Evolutionary conservation across 2,329 filamentous ascomycete genomes (phyloP).

Genomic region (Trichoderma sp.): DNA sequence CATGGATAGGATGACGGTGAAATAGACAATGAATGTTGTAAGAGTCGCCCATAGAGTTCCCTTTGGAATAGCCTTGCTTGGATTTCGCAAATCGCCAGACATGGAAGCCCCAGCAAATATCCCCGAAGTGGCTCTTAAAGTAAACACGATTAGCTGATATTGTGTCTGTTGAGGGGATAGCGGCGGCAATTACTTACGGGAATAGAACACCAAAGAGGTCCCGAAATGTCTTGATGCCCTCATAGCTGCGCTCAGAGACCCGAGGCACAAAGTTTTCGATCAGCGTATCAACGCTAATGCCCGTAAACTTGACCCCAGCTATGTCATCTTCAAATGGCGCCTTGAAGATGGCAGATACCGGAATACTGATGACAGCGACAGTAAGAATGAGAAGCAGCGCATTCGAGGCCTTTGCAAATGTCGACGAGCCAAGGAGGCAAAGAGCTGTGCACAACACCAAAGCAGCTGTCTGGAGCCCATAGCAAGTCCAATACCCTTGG

Average conservation of each 20-base stretch:
- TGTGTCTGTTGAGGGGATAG: slow-evolving; percentile 19
- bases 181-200: slow-evolving; percentile 43
- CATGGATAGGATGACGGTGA: slow-evolving; percentile 74
- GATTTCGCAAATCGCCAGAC: slow-evolving; percentile 81
- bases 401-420: slow-evolving; percentile 79
- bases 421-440: slow-evolving; percentile 74
- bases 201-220: slow-evolving; percentile 85
- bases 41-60: slow-evolving; percentile 77
- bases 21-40: slow-evolving; percentile 72
- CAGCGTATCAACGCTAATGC: slow-evolving; percentile 67
- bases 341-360: slow-evolving; percentile 68
- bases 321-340: slow-evolving; percentile 62
- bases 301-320: slow-evolving; percentile 72
- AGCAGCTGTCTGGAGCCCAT: slow-evolving; percentile 70
- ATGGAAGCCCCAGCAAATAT: slow-evolving; percentile 76
- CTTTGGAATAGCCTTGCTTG: slow-evolving; percentile 78
- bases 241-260: slow-evolving; percentile 58
- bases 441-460: slow-evolving; percentile 69
- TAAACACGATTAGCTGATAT: slow-evolving; percentile 8
- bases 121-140: slow-evolving; percentile 48
- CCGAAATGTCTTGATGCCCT: slow-evolving; percentile 67
- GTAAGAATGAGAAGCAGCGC: slow-evolving; percentile 68
- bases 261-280: slow-evolving; percentile 72
- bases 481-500: slow-evolving; percentile 72
- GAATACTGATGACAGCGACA: slow-evolving; percentile 75